These are phyloP conservation scores for Pseudopithomyces chartarum DNA, from an alignment of 2,329 filamentous ascomycete species.

Conservation along the genomic window DNA sequence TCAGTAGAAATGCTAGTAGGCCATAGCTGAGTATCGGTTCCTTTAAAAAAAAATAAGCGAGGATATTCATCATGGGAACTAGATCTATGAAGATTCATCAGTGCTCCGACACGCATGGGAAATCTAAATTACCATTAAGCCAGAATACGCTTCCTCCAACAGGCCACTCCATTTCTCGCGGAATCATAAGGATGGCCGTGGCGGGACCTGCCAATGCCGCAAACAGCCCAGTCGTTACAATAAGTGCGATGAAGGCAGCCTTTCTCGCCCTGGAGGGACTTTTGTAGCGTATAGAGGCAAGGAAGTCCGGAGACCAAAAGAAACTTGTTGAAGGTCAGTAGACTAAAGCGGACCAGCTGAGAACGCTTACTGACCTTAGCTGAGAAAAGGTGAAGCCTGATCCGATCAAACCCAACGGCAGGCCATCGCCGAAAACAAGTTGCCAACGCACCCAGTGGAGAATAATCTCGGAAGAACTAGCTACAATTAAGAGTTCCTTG, in stretches of 20 bases:
- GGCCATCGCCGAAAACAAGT: not conserved
- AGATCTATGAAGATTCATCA: no score
- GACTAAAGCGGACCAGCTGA: no score
- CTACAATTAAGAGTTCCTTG: slow-evolving; percentile 10
- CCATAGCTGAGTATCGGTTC: no score
- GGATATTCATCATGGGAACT: no score
- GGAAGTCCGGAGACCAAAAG: not conserved
- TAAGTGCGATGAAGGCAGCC: not conserved
- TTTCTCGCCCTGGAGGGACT: not conserved
- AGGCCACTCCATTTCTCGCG: not conserved
- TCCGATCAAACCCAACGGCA: not conserved
- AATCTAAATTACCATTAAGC: not conserved
- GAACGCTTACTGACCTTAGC: not conserved
- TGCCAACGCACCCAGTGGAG: not conserved
- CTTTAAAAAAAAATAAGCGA: no score
- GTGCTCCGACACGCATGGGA: no score
- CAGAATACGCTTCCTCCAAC: not conserved
- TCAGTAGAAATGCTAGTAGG: no score
- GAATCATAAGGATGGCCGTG: slow-evolving; percentile 1
- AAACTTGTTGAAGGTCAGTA: slow-evolving; percentile 1
- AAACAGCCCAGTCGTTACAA: not conserved
- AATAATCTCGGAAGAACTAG: slow-evolving; percentile 6
- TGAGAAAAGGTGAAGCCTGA: not conserved
- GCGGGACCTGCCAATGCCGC: slow-evolving; percentile 1
- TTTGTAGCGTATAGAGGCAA: no score